Percentiles rank a stretch among this genome's conserved stretches.
Evolutionary conservation across 768 basidiomycete species (phyloP).

Genomic region (Phanerodontia chrysosporium): DNA sequence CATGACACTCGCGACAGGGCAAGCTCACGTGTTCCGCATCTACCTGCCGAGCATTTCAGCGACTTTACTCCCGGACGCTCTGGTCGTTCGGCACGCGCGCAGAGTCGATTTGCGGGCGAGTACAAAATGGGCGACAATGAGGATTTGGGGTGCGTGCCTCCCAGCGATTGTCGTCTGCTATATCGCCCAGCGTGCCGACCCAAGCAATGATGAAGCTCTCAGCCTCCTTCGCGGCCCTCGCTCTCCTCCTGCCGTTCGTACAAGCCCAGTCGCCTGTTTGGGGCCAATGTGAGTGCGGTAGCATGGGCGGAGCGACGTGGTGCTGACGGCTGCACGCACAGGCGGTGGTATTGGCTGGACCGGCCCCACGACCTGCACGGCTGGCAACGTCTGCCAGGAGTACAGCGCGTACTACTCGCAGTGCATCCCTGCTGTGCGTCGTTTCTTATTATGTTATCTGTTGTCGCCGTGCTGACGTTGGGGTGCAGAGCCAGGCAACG

Average conservation of each 20-base stretch:
- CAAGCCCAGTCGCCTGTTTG: slow-evolving; percentile 11
- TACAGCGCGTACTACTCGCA: slow-evolving; percentile 14
- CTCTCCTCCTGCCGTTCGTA: slow-evolving; percentile 10
- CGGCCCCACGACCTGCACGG: slow-evolving; percentile 11
- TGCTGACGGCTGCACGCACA: not conserved
- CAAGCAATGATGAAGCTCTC: slow-evolving; percentile 12
- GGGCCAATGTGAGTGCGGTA: slow-evolving; percentile 12
- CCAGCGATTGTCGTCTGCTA: not conserved
- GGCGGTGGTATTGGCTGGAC: slow-evolving; percentile 16
- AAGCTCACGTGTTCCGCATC: not conserved
- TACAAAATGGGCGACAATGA: not conserved
- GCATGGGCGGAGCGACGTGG: not conserved
- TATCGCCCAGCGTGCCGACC: not conserved
- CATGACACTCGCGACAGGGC: not conserved
- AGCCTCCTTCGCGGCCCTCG: slow-evolving; percentile 8
- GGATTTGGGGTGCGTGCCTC: too few relatives aligned
- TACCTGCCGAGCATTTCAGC: not conserved
- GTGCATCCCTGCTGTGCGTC: slow-evolving; percentile 10
- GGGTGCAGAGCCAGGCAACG: not conserved
- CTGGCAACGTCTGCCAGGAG: slow-evolving; percentile 10
- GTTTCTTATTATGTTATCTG: not conserved
- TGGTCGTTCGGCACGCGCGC: not conserved
- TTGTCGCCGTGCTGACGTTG: not conserved
- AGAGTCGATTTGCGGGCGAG: not conserved
- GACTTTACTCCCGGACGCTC: not conserved